Percentiles rank a stretch among this genome's conserved stretches.
Evolutionary conservation across 208 protist species (phyloP).

Genomic region (Wallacemonas sp.): DNA sequence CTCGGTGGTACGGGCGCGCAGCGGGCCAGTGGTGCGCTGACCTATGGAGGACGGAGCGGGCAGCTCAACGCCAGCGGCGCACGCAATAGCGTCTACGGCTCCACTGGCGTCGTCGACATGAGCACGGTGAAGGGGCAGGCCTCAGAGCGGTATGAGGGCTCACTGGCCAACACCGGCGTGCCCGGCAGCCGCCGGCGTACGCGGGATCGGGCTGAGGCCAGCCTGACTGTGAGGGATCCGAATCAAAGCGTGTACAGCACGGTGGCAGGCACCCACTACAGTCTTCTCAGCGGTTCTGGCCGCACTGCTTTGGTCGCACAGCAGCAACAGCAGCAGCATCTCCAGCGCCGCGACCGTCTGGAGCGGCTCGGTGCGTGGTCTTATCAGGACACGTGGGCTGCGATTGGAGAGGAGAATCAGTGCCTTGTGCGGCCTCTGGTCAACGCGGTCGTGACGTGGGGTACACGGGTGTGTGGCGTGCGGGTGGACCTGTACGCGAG

Average conservation of each 20-base stretch:
- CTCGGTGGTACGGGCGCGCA: no score
- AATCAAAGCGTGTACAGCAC: constrained; percentile 7
- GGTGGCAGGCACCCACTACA: constrained; percentile 2
- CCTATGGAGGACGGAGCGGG: no score
- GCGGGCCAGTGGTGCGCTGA: no score
- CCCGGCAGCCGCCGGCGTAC: no score
- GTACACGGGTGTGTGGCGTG: constrained; percentile 36
- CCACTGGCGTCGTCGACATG: constrained; percentile 3
- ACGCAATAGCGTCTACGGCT: not conserved
- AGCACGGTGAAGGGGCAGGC: not conserved
- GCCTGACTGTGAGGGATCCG: not conserved
- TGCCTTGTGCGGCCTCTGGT: constrained; percentile 55
- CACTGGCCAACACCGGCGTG: not conserved
- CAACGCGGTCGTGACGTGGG: constrained; percentile 55
- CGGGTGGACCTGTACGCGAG: constrained; percentile 61
- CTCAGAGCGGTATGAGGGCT: no score
- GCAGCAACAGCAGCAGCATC: not conserved
- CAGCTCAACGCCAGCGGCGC: not conserved
- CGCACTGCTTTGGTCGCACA: not conserved
- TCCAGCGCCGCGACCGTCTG: constrained; percentile 3
- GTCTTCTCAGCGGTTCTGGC: not conserved
- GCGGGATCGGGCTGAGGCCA: no score
- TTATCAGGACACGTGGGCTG: not conserved
- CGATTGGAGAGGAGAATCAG: constrained; percentile 9
- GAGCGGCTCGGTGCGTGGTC: constrained; percentile 9